These are phyloP conservation scores for Spinacia oleracea DNA, from an alignment of 179 eudicot genomes.

Conservation along the genomic window DNA sequence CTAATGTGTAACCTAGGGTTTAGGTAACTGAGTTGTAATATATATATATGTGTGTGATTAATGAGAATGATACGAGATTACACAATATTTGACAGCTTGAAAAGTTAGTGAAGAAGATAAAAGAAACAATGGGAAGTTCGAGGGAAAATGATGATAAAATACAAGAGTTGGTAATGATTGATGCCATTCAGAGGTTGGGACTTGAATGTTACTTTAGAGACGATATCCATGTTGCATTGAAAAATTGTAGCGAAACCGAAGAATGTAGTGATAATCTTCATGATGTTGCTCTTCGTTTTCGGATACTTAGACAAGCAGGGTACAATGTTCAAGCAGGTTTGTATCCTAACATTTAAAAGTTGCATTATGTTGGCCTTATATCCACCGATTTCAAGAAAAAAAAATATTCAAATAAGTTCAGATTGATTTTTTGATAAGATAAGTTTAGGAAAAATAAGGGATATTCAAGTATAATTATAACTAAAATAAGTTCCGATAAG, in stretches of 20 bases:
- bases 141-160: not conserved
- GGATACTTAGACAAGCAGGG: slow-evolving; percentile 61
- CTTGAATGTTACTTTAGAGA: slow-evolving; percentile 48
- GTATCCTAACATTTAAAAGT: not conserved
- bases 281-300: slow-evolving; percentile 56
- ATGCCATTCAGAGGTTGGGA: slow-evolving; percentile 52
- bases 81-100: too few species aligned
- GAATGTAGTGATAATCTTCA: slow-evolving; percentile 25
- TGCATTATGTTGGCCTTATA: too few species aligned
- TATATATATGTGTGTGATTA: too few species aligned
- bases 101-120: not conserved
- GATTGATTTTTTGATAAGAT: too few species aligned
- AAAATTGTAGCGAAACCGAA: not conserved
- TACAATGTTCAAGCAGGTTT: slow-evolving; percentile 48
- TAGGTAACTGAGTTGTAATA: too few species aligned
- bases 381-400: too few species aligned
- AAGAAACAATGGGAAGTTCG: not conserved
- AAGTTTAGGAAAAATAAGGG: too few species aligned
- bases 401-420: too few species aligned
- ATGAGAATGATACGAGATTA: too few species aligned
- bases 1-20: too few species aligned
- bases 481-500: too few species aligned
- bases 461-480: too few species aligned
- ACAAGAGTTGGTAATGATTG: slow-evolving; percentile 44
- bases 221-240: slow-evolving; percentile 39